Base-by-base conservation (phyloP, 2,329 filamentous ascomycete genomes). In the Huntiella bhutanensis region DNA sequence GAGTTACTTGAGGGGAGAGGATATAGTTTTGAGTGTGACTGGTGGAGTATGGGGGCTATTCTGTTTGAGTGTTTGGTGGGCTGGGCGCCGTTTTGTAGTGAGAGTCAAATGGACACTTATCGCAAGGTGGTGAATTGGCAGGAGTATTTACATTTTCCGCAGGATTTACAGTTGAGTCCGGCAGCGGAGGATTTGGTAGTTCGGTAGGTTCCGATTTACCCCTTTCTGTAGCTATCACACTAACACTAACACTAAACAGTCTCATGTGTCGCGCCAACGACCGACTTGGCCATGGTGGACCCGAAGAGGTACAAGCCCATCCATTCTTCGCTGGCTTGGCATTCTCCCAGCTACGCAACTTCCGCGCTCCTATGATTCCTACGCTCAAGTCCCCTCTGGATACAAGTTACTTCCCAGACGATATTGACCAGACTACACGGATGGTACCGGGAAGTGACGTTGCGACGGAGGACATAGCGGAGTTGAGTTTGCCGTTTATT, bases 31-130 rank as follows among this genome's bases (percentile, higher is more conserved):
- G 81, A 92, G 59, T 98, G 91, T 61, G 91, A 98, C 68, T 98
- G 91, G 91, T 98, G 91, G 91, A 93, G 84, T 16, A 73, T 98
- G 43, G 91, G 91, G 45, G 95, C 91, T 39, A 98, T 98, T 65
- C 96, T 98, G 91, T 98, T 96, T 57, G 91, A 98, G 64, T 98
- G 91, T 62, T 71, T 98, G 54, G 86, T 98, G 51, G 91, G 91
- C 56, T 98, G 91, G 91, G 91, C 91, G 47, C 91, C 91, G 28
- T 98, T 98, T 73, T 98, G 91, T 61, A 88, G 91, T 15, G 91
- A 98, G 61, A 88, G 96, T 60, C 83, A 86, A 51, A 88, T 93
- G 59, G 91, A 96, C 62, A 96, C 91, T 1, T 98, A 98, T 65
- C 81, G 88, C 54, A 98, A 98, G 73, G 98, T 98, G 61, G 86